Evolutionary conservation across 2,329 filamentous ascomycete genomes (phyloP).

Genomic region (Calonectria crousiana): DNA sequence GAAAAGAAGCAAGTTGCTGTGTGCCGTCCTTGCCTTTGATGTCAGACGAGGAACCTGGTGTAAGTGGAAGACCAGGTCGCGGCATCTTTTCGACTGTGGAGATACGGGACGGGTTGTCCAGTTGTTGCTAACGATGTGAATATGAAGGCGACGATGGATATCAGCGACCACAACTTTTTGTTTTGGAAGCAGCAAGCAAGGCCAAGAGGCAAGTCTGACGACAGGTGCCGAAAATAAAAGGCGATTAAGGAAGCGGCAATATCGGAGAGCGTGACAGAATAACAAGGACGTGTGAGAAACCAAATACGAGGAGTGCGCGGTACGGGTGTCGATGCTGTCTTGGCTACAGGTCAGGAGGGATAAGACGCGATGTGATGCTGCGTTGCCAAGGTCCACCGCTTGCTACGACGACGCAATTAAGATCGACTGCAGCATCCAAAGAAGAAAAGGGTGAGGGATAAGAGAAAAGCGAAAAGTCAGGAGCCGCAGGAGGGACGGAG

Average conservation of each 20-base stretch:
- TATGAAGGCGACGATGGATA: conserved; percentile 7
- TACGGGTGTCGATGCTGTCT: conserved; percentile 3
- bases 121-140: not conserved
- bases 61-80: conserved; percentile 68
- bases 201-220: not conserved
- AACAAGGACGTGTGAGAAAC: not conserved
- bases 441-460: not conserved
- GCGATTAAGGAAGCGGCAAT: no score
- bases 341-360: not conserved
- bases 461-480: not conserved
- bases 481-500: not conserved
- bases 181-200: not conserved
- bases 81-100: conserved; percentile 45
- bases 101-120: conserved; percentile 1
- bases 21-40: conserved; percentile 79
- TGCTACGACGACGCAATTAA: conserved; percentile 11
- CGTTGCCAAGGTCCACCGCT: not conserved
- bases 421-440: conserved; percentile 4
- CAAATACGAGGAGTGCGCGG: not conserved
- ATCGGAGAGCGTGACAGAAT: not conserved
- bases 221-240: not conserved
- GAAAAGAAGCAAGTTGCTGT: conserved; percentile 70
- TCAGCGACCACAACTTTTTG: not conserved
- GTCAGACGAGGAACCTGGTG: conserved; percentile 84
- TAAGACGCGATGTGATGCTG: not conserved